phyloP scores from a whole-genome alignment of 2,329 filamentous ascomycete species.

The Aspergillus sp. region DNA sequence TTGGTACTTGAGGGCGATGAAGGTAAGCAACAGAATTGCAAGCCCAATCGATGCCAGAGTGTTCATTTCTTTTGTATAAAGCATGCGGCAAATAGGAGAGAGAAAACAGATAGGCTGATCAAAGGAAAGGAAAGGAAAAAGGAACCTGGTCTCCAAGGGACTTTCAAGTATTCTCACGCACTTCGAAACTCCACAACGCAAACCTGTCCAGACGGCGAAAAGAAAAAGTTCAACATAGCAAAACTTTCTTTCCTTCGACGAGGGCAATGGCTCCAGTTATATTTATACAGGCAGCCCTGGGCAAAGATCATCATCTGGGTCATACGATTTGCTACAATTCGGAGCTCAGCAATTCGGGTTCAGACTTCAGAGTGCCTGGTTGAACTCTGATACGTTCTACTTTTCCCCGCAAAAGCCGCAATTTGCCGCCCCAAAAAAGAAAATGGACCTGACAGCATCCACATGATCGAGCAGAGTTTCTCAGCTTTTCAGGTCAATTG shows the following conservation, averaged over 20 bases:
- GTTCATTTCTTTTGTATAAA: slow-evolving; percentile 30
- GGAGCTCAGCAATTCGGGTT: slow-evolving; percentile 21
- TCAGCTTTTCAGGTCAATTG: slow-evolving; percentile 20
- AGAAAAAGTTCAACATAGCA: slow-evolving; percentile 16
- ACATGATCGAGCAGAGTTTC: slow-evolving; percentile 26
- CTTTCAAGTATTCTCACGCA: slow-evolving; percentile 13
- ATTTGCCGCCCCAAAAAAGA: slow-evolving; percentile 26
- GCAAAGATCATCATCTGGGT: slow-evolving; percentile 22
- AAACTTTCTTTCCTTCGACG: slow-evolving; percentile 14
- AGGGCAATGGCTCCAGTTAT: slow-evolving; percentile 24
- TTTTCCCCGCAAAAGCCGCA: slow-evolving; percentile 31
- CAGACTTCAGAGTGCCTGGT: slow-evolving; percentile 16
- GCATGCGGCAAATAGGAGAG: slow-evolving; percentile 5
- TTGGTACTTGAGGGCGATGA: slow-evolving; percentile 28
- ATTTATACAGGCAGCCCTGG: slow-evolving; percentile 15
- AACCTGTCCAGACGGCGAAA: slow-evolving; percentile 13
- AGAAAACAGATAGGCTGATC: slow-evolving; percentile 4
- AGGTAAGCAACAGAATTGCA: slow-evolving; percentile 29
- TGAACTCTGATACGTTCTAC: slow-evolving; percentile 26
- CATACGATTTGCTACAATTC: slow-evolving; percentile 26
- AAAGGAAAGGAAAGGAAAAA: slow-evolving; percentile 9
- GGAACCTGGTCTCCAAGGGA: slow-evolving; percentile 11
- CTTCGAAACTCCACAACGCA: slow-evolving; percentile 17
- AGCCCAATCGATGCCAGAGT: slow-evolving; percentile 29
- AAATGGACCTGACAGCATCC: slow-evolving; percentile 26